phyloP scores from a whole-genome alignment of 345 rosid species.

The thale cress (Arabidopsis thaliana) region TAIR10.1 NC_003070.9:12149501-12150000 shows the following conservation, averaged over 20 bases:
- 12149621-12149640: background rate
- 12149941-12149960: constrained; percentile 69
- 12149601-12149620: background rate
- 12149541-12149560: background rate
- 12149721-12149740: constrained; percentile 84
- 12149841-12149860: constrained; percentile 14
- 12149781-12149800: constrained; percentile 79
- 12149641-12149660: background rate
- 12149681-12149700: background rate
- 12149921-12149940: constrained; percentile 37
- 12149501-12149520: background rate
- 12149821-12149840: constrained; percentile 32
- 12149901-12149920: constrained; percentile 36
- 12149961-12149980: constrained; percentile 73
- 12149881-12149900: constrained; percentile 4
- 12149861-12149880: background rate
- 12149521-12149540: constrained; percentile 5
- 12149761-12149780: constrained; percentile 92
- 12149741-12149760: constrained; percentile 73
- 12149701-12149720: constrained; percentile 62
- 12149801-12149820: constrained; percentile 1
- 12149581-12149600: background rate
- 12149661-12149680: background rate
- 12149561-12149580: background rate
- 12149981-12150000: constrained; percentile 80